Evolutionary conservation across 345 rosid genomes (phyloP), one percentile per base, ranked within the genome.

Genomic region (Chamaenerion angustifolium): DNA sequence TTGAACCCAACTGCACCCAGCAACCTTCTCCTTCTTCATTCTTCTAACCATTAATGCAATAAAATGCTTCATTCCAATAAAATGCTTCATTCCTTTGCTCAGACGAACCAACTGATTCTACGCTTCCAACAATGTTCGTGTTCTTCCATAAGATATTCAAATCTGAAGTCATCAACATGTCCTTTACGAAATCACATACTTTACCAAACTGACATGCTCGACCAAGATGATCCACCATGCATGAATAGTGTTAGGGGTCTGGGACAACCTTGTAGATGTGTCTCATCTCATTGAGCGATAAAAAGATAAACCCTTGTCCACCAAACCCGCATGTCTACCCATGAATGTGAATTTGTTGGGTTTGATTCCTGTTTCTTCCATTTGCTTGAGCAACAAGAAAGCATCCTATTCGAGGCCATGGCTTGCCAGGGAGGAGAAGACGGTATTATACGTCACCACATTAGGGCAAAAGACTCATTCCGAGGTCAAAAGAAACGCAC

Each of bases 181-280:
- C 65, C 58, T 65, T 52, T 11, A 71, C 58, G 31, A 76, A 61
- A 23, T 61, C 13, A 15, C 50, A 65, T 19, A 80, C 82, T 46
- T 56, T 64, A 55, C 52, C 56, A 40, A 74, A 46, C 23, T 49
- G 55, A 27, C 80, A 80, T 15, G 76, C 75, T 42, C 82, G 65
- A 44, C 74, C 75, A 4, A 71, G 67, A 59, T 76, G 78, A 58
- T 79, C 82, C 43, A 63, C 80, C 51, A 76, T 62, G 72, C 86
- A 79, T 0, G 80, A 68, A 59, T 71, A 67, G 49, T 76, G 80
- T 59, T 76, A 80, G 63, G 50, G 65, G 37, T 54, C 62, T 13
- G 68, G 77, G 51, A 47, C 44, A 56, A 73, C 56, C 14, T 42
- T 51, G 47, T 79, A 67, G 42, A 66, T 54, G 8, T 25, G 27